Evolutionary conservation across 257 asterid species (phyloP), one percentile per base, ranked within the genome.

Genomic region (Solanum sitiens): DNA sequence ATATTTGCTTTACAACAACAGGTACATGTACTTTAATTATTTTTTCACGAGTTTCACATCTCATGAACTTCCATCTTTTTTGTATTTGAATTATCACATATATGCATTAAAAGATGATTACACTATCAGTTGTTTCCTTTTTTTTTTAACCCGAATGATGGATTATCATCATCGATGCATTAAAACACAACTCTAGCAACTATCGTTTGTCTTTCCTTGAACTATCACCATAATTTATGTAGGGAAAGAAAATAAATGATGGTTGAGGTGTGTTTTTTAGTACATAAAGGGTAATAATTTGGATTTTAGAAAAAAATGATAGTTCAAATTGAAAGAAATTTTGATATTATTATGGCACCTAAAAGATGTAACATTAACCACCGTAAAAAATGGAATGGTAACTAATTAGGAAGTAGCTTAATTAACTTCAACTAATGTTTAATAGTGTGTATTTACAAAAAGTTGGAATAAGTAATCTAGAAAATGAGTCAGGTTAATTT

Each of bases 1-100:
- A 92, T 96, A 13, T 93, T 94, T 25, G 94, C 96, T 86, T 87
- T 96, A 86, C 98, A 96, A 70, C 99, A 95, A 77, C 98, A 96
- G 98, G 99, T 94, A 40, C 8, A 40, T 9, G 0, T 37, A 37
- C 16, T n/a, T 65, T 65, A 65, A 11, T 63, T 63, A 63, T 4
- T 65, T 11, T 65, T 65, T 63, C 15, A 63, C 8, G 33, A 63
- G 16, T 27, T 63, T 65, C 4, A 65, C 9, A 2, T 25, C 13
- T 9, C 25, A 56, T 27, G 30, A 27, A 27, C 30, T 53, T 47
- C 15, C 63, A 16, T 53, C 9, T 16, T 53, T 53, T 53, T 18
- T 53, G 30, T 35, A 20, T 11, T 1, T 59, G 5, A 53, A 56
- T 56, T 56, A 56, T 18, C n/a, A 1, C 65, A 56, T 18, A 0